phyloP scores from a whole-genome alignment of 2,329 filamentous ascomycete species.

The Ophiognomonia clavigignenti-juglandacearum region DNA sequence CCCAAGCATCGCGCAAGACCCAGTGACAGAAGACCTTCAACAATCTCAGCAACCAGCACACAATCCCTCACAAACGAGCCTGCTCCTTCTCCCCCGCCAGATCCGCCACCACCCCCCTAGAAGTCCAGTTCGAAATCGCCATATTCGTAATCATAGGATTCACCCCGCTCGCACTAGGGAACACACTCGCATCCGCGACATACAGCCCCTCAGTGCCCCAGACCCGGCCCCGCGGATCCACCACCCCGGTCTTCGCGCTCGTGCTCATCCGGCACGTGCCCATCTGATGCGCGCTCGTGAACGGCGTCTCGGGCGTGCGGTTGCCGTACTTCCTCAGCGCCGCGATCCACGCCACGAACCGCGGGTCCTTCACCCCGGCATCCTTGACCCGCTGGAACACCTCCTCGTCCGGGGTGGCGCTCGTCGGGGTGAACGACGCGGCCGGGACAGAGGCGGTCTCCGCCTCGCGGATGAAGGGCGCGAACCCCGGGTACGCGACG shows the following conservation, averaged over 20 bases:
- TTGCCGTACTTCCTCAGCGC: constrained; percentile 42
- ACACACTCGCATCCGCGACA: constrained; percentile 65
- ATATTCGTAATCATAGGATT: constrained; percentile 74
- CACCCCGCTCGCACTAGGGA: constrained; percentile 67
- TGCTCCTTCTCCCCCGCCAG: constrained; percentile 20
- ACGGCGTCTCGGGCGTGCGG: constrained; percentile 44
- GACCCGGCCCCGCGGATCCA: constrained; percentile 49
- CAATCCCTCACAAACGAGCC: constrained; percentile 6
- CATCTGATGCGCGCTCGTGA: constrained; percentile 69
- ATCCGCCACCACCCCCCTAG: constrained; percentile 45
- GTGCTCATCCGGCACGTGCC: constrained; percentile 64
- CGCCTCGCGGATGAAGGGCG: constrained; percentile 46
- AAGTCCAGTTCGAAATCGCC: constrained; percentile 60
- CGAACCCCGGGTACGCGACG: constrained; percentile 52
- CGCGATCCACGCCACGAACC: constrained; percentile 55
- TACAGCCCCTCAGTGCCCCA: constrained; percentile 61
- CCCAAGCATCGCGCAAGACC: no score
- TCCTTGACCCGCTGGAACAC: constrained; percentile 11
- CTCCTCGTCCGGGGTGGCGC: background rate
- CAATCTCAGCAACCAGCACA: no score
- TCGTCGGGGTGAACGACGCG: background rate
- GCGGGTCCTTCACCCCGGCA: constrained; percentile 50
- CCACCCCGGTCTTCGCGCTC: constrained; percentile 41
- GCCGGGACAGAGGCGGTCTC: background rate
- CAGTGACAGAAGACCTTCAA: no score